Evolutionary conservation across 2,329 filamentous ascomycete species (phyloP).

Genomic region (Lecanosticta acicola): DNA sequence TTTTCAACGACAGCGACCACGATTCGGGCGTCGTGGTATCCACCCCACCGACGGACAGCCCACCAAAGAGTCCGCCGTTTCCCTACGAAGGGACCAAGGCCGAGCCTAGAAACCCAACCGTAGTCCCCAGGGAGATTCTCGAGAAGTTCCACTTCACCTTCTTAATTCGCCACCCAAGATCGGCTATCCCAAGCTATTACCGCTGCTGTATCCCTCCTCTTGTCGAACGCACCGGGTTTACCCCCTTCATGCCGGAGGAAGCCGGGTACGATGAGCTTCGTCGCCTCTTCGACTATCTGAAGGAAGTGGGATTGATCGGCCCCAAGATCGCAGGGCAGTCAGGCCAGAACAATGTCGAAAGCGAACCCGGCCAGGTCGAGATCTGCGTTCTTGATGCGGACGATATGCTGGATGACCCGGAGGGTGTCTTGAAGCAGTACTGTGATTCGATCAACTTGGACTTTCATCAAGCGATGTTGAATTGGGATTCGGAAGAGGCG

Average conservation of each 20-base stretch:
- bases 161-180: constrained; percentile 90
- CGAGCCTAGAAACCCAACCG: constrained; percentile 74
- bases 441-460: constrained; percentile 75
- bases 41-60: constrained; percentile 18
- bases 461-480: constrained; percentile 71
- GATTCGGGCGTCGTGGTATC: constrained; percentile 31
- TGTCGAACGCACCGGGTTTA: constrained; percentile 74
- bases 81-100: constrained; percentile 51
- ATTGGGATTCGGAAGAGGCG: constrained; percentile 73
- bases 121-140: constrained; percentile 68
- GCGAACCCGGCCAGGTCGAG: constrained; percentile 41
- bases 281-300: constrained; percentile 78
- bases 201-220: constrained; percentile 89
- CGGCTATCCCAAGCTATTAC: constrained; percentile 87
- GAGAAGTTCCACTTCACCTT: constrained; percentile 89
- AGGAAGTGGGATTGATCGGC: constrained; percentile 63
- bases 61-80: constrained; percentile 41
- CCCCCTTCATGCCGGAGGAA: constrained; percentile 79
- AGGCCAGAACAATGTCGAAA: constrained; percentile 31
- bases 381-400: constrained; percentile 91
- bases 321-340: constrained; percentile 53
- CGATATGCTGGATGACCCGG: constrained; percentile 81
- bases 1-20: constrained; percentile 15
- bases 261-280: constrained; percentile 87
- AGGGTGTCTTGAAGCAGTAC: constrained; percentile 68